Evolutionary conservation across 805 yeast species (phyloP).

Genomic region (Candida ponderosae): DNA sequence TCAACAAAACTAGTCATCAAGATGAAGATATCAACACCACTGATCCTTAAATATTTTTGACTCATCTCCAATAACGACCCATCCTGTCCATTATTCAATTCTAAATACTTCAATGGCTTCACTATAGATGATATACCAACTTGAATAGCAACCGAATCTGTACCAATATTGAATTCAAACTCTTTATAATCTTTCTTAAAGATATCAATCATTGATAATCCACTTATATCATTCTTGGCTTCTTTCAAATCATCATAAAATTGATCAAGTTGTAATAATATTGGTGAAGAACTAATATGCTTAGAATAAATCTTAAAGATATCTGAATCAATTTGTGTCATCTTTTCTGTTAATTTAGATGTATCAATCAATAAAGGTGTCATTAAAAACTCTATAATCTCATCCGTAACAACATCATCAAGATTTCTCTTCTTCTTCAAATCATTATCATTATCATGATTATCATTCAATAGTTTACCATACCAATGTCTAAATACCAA

Average conservation of each 20-base stretch:
- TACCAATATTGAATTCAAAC: slow-evolving; percentile 34
- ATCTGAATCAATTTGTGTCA: slow-evolving; percentile 48
- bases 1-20: slow-evolving; percentile 41
- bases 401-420: slow-evolving; percentile 18
- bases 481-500: slow-evolving; percentile 62
- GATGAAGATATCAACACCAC: slow-evolving; percentile 29
- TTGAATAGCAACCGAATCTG: slow-evolving; percentile 17
- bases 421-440: too few relatives aligned
- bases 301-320: slow-evolving; percentile 33
- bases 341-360: slow-evolving; percentile 52
- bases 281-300: not conserved
- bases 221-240: slow-evolving; percentile 57
- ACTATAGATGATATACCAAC: slow-evolving; percentile 79
- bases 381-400: slow-evolving; percentile 38
- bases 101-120: slow-evolving; percentile 48
- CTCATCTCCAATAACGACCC: slow-evolving; percentile 10
- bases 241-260: slow-evolving; percentile 27
- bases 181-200: slow-evolving; percentile 81
- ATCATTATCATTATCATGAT: too few relatives aligned
- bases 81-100: slow-evolving; percentile 38
- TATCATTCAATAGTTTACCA: slow-evolving; percentile 9
- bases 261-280: slow-evolving; percentile 1
- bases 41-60: slow-evolving; percentile 4
- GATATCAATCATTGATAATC: slow-evolving; percentile 52
- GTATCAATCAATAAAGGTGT: slow-evolving; percentile 80